Base-by-base conservation (phyloP, 2,329 filamentous ascomycete species). In the Claviceps cyperi region DNA sequence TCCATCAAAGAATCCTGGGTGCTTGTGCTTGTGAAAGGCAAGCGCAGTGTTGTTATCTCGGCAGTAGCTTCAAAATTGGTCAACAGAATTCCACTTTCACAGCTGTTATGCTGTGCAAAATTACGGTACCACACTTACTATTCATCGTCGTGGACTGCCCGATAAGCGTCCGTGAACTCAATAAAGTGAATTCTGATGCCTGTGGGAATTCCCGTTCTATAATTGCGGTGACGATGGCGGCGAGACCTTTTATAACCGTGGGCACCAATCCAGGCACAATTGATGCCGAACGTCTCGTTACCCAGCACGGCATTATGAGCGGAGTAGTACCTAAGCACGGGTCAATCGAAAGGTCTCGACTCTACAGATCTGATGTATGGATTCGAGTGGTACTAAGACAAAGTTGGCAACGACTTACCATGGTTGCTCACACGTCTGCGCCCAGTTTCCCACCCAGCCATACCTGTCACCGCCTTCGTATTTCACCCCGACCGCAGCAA, bases 371-470 rank as follows among this genome's bases (percentile, higher is more conserved):
- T 39, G 5, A 11, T 19, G 8, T n/a, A 17, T 7, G 21, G 15
- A 14, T 43, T 11, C n/a, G 2, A 40, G 37, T 22, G 7, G 9
- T 13, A 8, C n/a, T 7, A n/a, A 28, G 19, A 11, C 17, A 24
- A 38, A 43, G 1, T 3, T 11, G 15, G 9, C 24, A 11, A 32
- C 8, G 22, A 35, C 48, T 50, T 17, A 50, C 48, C 48, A 50
- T 40, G 48, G 43, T 14, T 46, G 19, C 15, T 14, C n/a, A 28
- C 48, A 50, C 8, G n/a, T 41, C 14, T 46, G 35, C 14, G 48
- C 48, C 48, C 48, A 50, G n/a, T 50, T 50, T 11, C 48, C 48
- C 14, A 46, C 36, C 48, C 48, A 50, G 7, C 35, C 43, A 24
- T 46, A 50, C n/a, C 37, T 35, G 24, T 50, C 48, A 22, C 48